Evolutionary conservation across 139 green algal genomes (phyloP).

Genomic region (Chlamydomonas incerta): DNA sequence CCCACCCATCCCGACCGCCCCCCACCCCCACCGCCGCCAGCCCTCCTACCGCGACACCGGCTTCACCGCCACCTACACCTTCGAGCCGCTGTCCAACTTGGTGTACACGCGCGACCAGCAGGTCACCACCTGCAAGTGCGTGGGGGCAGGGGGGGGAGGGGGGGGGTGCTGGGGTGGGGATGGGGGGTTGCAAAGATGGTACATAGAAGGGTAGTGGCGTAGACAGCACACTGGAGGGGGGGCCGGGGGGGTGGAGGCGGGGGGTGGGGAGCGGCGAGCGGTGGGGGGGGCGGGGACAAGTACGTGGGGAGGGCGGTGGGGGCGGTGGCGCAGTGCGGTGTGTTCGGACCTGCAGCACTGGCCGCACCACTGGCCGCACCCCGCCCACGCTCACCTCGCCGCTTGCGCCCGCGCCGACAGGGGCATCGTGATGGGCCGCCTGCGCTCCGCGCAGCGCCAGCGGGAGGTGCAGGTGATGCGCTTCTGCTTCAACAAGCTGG

Average conservation of each 20-base stretch:
- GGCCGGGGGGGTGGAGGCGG: too few species aligned
- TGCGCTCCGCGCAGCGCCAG: conserved; percentile 86
- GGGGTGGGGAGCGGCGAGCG: too few species aligned
- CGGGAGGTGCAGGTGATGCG: conserved; percentile 91
- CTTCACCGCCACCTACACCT: conserved; percentile 88
- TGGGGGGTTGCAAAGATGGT: too few species aligned
- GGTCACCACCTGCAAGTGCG: conserved; percentile 85
- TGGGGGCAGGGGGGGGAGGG: too few species aligned
- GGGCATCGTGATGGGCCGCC: conserved; percentile 91
- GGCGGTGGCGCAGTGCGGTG: neutral
- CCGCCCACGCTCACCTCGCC: neutral
- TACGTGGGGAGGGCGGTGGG: too few species aligned
- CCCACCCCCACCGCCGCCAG: too few species aligned
- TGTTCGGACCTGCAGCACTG: too few species aligned
- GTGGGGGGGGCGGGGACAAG: too few species aligned
- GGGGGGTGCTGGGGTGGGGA: neutral
- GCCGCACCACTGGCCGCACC: too few species aligned
- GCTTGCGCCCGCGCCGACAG: neutral
- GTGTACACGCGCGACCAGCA: conserved; percentile 97
- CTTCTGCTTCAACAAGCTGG: conserved; percentile 92
- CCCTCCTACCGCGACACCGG: conserved; percentile 82
- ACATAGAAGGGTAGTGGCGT: too few species aligned
- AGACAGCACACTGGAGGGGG: neutral
- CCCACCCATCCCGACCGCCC: too few species aligned
- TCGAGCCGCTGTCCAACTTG: conserved; percentile 94